These are phyloP conservation scores for Calonectria pseudoturangicola DNA, from an alignment of 2,329 filamentous ascomycete species.

Conservation along the genomic window DNA sequence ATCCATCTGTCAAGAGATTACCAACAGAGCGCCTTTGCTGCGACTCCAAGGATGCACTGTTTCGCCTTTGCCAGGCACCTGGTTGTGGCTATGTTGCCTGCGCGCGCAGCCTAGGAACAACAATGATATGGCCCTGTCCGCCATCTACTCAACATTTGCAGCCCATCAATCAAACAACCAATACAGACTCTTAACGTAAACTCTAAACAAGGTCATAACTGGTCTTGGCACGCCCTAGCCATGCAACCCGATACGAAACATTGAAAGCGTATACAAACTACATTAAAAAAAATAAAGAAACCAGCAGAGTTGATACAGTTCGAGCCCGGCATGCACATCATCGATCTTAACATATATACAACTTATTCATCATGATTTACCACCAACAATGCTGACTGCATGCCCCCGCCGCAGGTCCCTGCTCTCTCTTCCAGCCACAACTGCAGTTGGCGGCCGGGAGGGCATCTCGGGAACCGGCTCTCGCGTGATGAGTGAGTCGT, in stretches of 20 bases:
- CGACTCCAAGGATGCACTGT: neutral
- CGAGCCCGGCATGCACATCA: conserved; percentile 5
- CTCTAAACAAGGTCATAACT: conserved; percentile 18
- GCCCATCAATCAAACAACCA: neutral
- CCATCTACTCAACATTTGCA: neutral
- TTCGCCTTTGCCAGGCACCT: neutral
- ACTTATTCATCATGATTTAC: conserved; percentile 5
- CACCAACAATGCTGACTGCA: neutral
- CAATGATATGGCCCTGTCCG: neutral
- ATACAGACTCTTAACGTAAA: neutral
- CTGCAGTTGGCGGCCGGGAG: conserved; percentile 40
- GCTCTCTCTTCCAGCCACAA: conserved; percentile 44
- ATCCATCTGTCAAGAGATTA: neutral
- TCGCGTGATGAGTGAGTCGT: conserved; percentile 53
- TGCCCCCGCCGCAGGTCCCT: conserved; percentile 45
- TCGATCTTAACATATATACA: neutral
- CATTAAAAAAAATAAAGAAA: neutral
- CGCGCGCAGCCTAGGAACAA: neutral
- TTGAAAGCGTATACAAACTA: neutral
- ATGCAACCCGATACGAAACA: neutral
- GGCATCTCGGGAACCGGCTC: conserved; percentile 42
- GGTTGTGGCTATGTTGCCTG: neutral
- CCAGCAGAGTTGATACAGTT: neutral
- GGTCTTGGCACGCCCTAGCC: conserved; percentile 5
- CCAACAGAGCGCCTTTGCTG: neutral